Evolutionary conservation across 257 asterid genomes (phyloP), one percentile per base, ranked within the genome.

Genomic region (Rubia yunnanensis): DNA sequence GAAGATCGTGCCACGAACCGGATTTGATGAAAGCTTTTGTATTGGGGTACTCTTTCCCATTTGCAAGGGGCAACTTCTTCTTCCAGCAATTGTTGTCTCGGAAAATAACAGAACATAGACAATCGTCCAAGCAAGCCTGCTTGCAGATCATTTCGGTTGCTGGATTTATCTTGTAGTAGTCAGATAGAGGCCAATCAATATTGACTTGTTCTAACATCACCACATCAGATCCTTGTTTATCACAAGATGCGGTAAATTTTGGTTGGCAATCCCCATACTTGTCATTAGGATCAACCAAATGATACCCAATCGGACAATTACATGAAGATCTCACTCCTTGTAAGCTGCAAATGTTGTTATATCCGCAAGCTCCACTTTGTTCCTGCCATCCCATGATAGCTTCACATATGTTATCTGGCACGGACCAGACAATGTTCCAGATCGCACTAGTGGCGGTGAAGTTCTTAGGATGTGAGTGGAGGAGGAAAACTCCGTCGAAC

Each of bases 301-400:
- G 18, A 65, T 69, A 86, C 44, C 84, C 87, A 5, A 0, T 8
- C 0, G 94, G 88, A 22, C 94, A 86, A 1, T 44, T 60, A 65
- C 96, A 88, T 18, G 32, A 31, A 6, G 92, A 89, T 38, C 72
- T 73, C 38, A 17, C 23, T 36, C 60, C 68, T 18, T 31, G 54
- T 3, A 84, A 26, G 0, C 50, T 49, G 63, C 94, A 86, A 7
- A 86, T 66, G 49, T 44, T 82, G 66, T 86, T 86, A 53, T 68
- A 88, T 5, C 94, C 96, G 48, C 94, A 88, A 35, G 83, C 88
- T 28, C 94, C 91, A 35, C 89, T 82, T 18, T 86, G 89, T 8
- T 0, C 7, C 15, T 0, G 17, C 0, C 2, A 4, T 59, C 76
- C 84, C 0, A 0, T 0, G 4, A 83, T 60, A 7, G 3, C 3